Evolutionary conservation across 225 moss, liverwort and hornwort genomes (phyloP), one percentile per base, ranked within the genome.

Genomic region (Antitrichia curtipendula): DNA sequence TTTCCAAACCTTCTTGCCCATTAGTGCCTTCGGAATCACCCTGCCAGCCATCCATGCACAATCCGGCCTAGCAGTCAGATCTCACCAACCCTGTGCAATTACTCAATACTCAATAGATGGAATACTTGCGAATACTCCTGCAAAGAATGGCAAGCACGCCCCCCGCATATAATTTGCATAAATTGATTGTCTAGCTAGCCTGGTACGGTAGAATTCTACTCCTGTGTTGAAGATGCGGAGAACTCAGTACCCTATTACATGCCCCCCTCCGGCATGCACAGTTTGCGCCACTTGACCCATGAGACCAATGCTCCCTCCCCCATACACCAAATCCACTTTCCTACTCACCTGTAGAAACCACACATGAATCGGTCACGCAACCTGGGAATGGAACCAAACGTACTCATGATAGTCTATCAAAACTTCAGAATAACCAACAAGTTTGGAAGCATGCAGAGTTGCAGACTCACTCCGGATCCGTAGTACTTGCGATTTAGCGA

Each of bases 251-350:
- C 95, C 96, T 74, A 96, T 91, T 19, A 97, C 95, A 36, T 95
- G 96, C 66, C 96, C 94, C 34, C 96, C 96, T 56, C 94, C 94
- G 28, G 89, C 89, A 82, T 92, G 90, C 65, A 95, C 97, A 53
- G 96, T 93, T 88, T 94, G 92, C 8, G 95, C 92, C 66, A 96
- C 95, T 88, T 94, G 93, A 62, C 97, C 97, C 97, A 96, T 97
- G 17, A 97, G 92, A 36, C 97, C 97, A 58, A 92, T 91, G 82
- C 95, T 96, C 81, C 97, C 97, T 80, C 96, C 96, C 59, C 95
- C 95, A 76, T 97, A 96, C 47, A 97, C 96, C 81, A 97, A 88
- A 86, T 96, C 92, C 64, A 96, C 93, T 72, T 94, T 91, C 70
- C 95, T 91, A 36, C 88, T 88, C 89, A 97, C 95, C 95, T 97